Conservation (phyloP, 192 early-diverging fungal species). For the Rhizoclosmatium globosum region DNA sequence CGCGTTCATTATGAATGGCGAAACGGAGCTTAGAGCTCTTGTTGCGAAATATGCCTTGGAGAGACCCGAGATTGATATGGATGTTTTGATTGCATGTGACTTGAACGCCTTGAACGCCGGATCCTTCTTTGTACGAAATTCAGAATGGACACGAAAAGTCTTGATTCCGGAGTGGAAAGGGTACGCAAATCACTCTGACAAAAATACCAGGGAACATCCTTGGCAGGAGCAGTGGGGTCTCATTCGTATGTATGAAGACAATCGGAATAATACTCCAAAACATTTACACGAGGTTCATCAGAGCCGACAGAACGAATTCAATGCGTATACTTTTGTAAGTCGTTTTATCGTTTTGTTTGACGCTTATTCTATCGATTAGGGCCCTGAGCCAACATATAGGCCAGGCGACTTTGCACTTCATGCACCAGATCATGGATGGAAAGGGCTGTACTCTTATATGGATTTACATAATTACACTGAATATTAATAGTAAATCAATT, state of each 20-base stretch:
- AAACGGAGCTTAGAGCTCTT: neutral
- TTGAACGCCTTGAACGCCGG: constrained; percentile 19
- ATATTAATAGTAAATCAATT: too few species aligned
- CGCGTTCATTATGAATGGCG: constrained; percentile 20
- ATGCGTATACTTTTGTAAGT: too few species aligned
- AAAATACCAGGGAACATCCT: neutral
- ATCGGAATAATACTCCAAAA: too few species aligned
- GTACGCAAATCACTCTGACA: neutral
- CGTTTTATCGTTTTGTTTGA: too few species aligned
- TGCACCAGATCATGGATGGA: too few species aligned
- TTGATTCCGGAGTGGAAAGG: neutral
- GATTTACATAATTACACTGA: too few species aligned
- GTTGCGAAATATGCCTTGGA: neutral
- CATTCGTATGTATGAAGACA: neutral
- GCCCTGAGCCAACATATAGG: too few species aligned
- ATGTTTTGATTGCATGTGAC: constrained; percentile 20
- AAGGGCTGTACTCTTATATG: too few species aligned
- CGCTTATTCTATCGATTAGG: too few species aligned
- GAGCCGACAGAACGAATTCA: too few species aligned
- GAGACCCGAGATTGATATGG: neutral
- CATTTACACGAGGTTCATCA: too few species aligned
- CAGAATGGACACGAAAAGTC: constrained; percentile 3
- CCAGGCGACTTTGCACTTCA: too few species aligned
- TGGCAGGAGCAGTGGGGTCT: constrained; percentile 7
- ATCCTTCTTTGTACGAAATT: constrained; percentile 25